phyloP scores from a whole-genome alignment of 805 yeast species.

The Pichia deserticola region DNA sequence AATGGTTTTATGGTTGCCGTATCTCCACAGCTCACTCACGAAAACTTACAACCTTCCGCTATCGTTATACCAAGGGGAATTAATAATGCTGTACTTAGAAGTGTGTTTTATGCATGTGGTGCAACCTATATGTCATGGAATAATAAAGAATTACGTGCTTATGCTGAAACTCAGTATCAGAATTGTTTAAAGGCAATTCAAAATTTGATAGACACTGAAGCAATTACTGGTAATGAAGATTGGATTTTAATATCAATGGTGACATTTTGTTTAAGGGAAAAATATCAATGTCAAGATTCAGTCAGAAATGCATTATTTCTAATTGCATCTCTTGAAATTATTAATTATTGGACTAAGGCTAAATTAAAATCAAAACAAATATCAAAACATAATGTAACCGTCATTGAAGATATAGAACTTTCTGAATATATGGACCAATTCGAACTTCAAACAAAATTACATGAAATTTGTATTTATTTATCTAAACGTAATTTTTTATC shows the following conservation, averaged over 20 bases:
- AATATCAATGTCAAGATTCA: conserved; percentile 24
- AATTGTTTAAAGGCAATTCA: conserved; percentile 12
- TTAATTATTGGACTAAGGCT: conserved; percentile 21
- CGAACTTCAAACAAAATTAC: not conserved
- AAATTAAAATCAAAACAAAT: not conserved
- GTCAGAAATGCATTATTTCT: conserved; percentile 27
- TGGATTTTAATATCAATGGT: conserved; percentile 36
- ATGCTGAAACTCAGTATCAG: not conserved
- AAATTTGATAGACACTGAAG: conserved; percentile 13
- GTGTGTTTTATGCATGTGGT: conserved; percentile 34
- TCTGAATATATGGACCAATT: not conserved
- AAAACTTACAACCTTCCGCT: conserved; percentile 30
- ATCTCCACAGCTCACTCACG: conserved; percentile 34
- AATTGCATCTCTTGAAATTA: conserved; percentile 29
- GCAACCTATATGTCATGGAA: conserved; percentile 30
- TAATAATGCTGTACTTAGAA: conserved; percentile 22
- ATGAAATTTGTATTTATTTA: no score
- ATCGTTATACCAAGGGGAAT: conserved; percentile 31
- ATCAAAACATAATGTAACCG: not conserved
- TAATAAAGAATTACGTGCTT: not conserved
- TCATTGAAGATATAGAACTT: not conserved
- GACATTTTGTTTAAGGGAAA: conserved; percentile 32
- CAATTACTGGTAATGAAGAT: conserved; percentile 26
- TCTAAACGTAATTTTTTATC: no score
- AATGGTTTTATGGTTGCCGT: conserved; percentile 33